A percentile compares a stretch with the other conserved stretches of the same genome.
Evolutionary conservation across 148 eudicot species (phyloP).

Genomic region (Polygonum maritimum): DNA sequence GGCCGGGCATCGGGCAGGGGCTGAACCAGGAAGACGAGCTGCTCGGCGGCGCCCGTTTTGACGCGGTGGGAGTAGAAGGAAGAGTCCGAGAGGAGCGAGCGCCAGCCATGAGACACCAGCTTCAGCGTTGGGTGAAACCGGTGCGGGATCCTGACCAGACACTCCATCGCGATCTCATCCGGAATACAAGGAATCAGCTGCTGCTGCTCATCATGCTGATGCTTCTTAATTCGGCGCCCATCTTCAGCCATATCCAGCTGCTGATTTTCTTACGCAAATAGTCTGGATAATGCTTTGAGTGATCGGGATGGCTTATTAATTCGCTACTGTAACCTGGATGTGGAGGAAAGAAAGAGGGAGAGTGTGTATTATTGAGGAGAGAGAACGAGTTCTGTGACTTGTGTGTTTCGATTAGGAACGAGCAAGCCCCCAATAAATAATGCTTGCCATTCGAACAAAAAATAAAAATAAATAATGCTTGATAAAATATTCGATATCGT

Average conservation of each 20-base stretch:
- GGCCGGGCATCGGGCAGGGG: conserved; percentile 12
- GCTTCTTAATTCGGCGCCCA: neutral
- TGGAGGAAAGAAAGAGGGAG: neutral
- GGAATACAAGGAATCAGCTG: conserved; percentile 25
- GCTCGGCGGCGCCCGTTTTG: conserved; percentile 11
- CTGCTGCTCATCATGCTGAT: neutral
- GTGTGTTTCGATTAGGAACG: neutral
- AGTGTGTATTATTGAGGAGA: conserved; percentile 4
- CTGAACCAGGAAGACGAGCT: conserved; percentile 17
- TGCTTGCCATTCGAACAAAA: neutral
- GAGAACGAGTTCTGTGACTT: neutral
- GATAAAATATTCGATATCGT: no score
- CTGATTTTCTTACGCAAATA: neutral
- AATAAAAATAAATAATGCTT: no score
- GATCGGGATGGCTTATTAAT: neutral
- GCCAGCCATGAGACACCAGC: conserved; percentile 24
- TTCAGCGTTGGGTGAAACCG: conserved; percentile 17
- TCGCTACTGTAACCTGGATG: neutral
- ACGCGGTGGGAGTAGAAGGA: conserved; percentile 18
- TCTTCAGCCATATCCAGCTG: neutral
- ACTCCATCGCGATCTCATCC: conserved; percentile 23
- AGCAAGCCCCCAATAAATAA: neutral
- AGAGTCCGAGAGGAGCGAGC: conserved; percentile 16
- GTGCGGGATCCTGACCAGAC: conserved; percentile 20
- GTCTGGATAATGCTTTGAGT: neutral